phyloP scores from a whole-genome alignment of 1,284 basidiomycete genomes.

The Vanrija humicola region DNA sequence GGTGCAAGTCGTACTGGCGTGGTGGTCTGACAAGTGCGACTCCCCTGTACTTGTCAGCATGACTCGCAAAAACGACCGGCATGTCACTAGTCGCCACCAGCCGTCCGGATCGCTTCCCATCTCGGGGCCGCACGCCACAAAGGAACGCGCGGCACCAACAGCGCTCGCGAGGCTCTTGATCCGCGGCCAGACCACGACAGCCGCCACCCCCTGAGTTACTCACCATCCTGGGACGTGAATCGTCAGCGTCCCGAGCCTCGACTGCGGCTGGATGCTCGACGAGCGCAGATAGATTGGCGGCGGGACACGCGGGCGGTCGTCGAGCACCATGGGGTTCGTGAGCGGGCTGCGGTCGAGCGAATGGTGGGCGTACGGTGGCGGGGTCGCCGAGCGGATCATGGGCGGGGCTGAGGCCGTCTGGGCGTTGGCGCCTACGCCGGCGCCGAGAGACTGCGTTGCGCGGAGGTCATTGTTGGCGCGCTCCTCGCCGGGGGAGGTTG shows the following conservation, averaged over 20 bases:
- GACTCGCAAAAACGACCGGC: not conserved
- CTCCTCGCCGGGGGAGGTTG: too few species aligned
- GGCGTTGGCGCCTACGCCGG: not conserved
- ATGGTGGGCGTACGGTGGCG: slow-evolving; percentile 33
- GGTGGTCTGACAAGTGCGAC: slow-evolving; percentile 38
- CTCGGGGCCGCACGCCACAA: not conserved
- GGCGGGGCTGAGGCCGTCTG: not conserved
- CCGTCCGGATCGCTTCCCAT: not conserved
- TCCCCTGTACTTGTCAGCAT: slow-evolving; percentile 27
- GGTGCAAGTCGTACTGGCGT: slow-evolving; percentile 29
- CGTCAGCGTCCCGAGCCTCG: slow-evolving; percentile 26
- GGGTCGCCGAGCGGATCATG: slow-evolving; percentile 13
- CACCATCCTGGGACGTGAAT: slow-evolving; percentile 44
- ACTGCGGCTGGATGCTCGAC: slow-evolving; percentile 26
- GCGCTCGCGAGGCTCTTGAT: too few species aligned
- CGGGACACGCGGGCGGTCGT: slow-evolving; percentile 37
- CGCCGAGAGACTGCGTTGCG: too few species aligned
- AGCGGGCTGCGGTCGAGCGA: slow-evolving; percentile 35
- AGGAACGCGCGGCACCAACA: too few species aligned
- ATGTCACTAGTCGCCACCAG: not conserved
- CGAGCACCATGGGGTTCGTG: slow-evolving; percentile 25
- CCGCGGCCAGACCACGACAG: too few species aligned
- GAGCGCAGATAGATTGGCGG: slow-evolving; percentile 39
- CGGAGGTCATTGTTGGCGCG: too few species aligned
- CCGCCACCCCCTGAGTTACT: slow-evolving; percentile 6